Percentiles rank a stretch among this genome's conserved stretches.
phyloP scores from a whole-genome alignment of 495 filamentous ascomycete species.

The Annulohypoxylon nitens region DNA sequence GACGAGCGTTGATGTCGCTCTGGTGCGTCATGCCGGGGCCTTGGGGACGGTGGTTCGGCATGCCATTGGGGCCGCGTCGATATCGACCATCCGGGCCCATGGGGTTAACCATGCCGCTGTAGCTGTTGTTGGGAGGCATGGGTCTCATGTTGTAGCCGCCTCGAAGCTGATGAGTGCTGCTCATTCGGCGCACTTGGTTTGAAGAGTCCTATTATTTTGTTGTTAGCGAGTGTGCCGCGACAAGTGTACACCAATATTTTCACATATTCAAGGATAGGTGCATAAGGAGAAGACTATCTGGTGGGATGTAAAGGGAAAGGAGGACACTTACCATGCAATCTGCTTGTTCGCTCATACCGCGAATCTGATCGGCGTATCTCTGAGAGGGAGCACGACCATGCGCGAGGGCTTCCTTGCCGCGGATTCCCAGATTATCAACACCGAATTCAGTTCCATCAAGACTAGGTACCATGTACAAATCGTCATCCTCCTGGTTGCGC shows the following conservation, averaged over 20 bases:
- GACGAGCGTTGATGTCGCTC: neutral
- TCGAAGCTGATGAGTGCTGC: neutral
- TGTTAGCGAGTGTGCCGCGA: conserved; percentile 13
- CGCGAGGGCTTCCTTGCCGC: neutral
- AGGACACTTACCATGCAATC: neutral
- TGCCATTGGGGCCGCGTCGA: neutral
- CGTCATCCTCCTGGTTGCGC: neutral
- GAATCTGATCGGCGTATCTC: neutral
- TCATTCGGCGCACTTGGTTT: neutral
- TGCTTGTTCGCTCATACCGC: neutral
- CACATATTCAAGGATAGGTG: too few relatives aligned
- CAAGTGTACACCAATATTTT: too few relatives aligned
- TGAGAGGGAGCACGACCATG: neutral
- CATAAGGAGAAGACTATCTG: neutral
- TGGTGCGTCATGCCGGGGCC: neutral
- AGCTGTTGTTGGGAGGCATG: neutral
- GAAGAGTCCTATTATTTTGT: neutral
- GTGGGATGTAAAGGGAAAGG: neutral
- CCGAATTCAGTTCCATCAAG: neutral
- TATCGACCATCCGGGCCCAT: neutral
- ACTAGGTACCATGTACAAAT: neutral
- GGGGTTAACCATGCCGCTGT: neutral
- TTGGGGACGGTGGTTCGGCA: neutral
- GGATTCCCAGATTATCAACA: neutral
- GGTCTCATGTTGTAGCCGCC: neutral